Base-by-base conservation (phyloP, 345 rosid species). In the Toxicodendron radicans region DNA sequence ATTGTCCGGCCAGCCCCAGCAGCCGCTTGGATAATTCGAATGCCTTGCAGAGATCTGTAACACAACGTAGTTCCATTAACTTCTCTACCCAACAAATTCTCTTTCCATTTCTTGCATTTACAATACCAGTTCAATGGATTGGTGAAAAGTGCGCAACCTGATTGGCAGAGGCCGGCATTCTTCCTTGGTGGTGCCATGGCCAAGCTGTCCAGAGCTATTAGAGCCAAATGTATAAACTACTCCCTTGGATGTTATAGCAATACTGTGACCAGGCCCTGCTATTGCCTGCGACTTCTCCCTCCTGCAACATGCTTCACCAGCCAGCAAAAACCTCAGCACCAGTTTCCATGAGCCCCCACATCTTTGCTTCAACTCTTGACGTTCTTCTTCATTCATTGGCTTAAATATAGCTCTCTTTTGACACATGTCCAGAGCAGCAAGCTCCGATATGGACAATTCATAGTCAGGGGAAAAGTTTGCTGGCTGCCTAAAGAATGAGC, bases 321-420 rank as follows among this genome's bases (percentile, higher is more conserved):
- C 93, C 58, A 88, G 85, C 78, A 95, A 82, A 81, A 90, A 93
- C 81, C 88, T 88, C 46, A 95, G 85, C 64, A 93, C 97, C 48
- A 91, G 87, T 78, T 93, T 95, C 99, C 98, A 95, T 2, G 99
- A 90, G 14, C 93, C 99, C 70, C 98, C 98, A 16, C 98, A 95
- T 81, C 64, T 88, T 74, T 79, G 84, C 83, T 91, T 95, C 75
- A 93, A 70, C 60, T 80, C 84, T 77, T 77, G 89, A 24, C 89
- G 87, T 63, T 90, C 92, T 75, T 85, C 94, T 2, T 80, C 84
- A 0, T 76, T 84, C 97, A 93, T 90, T 48, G 87, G 84, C 84
- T 86, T 95, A 81, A 93, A 95, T 59, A 93, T 88, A 74, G 82
- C 94, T 64, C 92, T 88, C 78, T 87, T 88, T 70, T 81, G 82